These are phyloP conservation scores for Tagetes patula DNA, from an alignment of 129 eudicot genomes.

Conservation along the genomic window DNA sequence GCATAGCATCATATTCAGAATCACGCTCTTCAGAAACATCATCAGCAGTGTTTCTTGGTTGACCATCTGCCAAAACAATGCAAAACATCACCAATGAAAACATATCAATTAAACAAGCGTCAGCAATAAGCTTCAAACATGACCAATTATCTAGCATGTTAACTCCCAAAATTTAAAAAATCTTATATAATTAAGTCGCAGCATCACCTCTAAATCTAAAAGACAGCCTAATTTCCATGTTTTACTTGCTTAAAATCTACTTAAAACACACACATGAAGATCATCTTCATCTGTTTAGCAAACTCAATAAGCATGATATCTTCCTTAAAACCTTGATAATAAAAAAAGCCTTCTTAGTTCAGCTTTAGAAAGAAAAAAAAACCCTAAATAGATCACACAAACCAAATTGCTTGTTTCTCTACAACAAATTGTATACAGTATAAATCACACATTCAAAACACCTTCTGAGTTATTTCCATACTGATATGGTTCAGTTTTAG, in stretches of 20 bases:
- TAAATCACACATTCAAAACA: background rate
- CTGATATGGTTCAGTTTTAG: background rate
- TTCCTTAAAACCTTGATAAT: constrained; percentile 18
- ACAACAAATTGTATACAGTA: background rate
- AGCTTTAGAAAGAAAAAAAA: constrained; percentile 1
- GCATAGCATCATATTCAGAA: constrained; percentile 79
- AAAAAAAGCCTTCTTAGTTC: background rate
- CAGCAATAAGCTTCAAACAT: constrained; percentile 18
- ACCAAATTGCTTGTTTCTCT: constrained; percentile 15
- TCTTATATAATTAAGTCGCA: too few relatives aligned
- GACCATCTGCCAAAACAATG: constrained; percentile 41
- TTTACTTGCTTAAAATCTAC: constrained; percentile 14
- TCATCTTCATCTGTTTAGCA: background rate
- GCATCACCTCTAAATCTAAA: background rate
- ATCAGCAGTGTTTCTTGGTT: constrained; percentile 34
- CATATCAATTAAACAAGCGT: background rate
- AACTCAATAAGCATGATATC: constrained; percentile 15
- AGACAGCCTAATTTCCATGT: background rate
- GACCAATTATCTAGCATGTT: background rate
- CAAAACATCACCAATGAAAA: constrained; percentile 10
- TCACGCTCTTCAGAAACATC: constrained; percentile 69
- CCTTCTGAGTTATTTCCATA: background rate
- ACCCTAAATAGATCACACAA: constrained; percentile 28
- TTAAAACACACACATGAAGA: background rate
- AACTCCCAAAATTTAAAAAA: background rate